Evolutionary conservation across 441 rosid genomes (phyloP).

Genomic region (Gossypium gossypioides): DNA sequence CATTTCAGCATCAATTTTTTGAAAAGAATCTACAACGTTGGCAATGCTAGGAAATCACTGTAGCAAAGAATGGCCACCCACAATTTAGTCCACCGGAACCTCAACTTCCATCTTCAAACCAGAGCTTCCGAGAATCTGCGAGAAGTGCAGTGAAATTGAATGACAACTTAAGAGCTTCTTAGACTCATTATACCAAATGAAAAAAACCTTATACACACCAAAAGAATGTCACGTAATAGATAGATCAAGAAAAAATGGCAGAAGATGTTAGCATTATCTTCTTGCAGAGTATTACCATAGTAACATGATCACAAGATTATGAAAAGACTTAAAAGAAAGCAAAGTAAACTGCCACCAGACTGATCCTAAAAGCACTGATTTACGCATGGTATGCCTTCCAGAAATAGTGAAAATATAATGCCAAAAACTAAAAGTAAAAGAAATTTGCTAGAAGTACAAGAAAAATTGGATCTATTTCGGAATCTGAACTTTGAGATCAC

Average conservation of each 20-base stretch:
- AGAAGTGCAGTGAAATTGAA: neutral
- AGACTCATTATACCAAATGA: neutral
- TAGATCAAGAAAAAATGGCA: neutral
- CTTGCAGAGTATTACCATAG: neutral
- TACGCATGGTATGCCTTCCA: neutral
- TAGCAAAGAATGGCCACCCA: neutral
- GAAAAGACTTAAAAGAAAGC: neutral
- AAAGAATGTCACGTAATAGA: neutral
- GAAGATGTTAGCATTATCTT: neutral
- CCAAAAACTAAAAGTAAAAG: neutral
- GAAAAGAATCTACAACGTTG: neutral
- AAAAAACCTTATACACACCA: neutral
- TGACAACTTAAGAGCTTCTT: conserved; percentile 1
- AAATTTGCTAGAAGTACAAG: neutral
- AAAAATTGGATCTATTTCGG: neutral
- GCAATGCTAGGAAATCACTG: neutral
- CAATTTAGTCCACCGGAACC: conserved; percentile 48
- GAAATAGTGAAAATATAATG: neutral
- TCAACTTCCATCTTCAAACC: conserved; percentile 61
- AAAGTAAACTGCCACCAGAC: neutral
- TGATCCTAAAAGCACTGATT: neutral
- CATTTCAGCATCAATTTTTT: neutral
- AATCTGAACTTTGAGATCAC: neutral
- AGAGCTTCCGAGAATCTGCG: conserved; percentile 45
- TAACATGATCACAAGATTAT: neutral